Conservation (phyloP, 2,329 filamentous ascomycete species). For the Trichoderma sp. region DNA sequence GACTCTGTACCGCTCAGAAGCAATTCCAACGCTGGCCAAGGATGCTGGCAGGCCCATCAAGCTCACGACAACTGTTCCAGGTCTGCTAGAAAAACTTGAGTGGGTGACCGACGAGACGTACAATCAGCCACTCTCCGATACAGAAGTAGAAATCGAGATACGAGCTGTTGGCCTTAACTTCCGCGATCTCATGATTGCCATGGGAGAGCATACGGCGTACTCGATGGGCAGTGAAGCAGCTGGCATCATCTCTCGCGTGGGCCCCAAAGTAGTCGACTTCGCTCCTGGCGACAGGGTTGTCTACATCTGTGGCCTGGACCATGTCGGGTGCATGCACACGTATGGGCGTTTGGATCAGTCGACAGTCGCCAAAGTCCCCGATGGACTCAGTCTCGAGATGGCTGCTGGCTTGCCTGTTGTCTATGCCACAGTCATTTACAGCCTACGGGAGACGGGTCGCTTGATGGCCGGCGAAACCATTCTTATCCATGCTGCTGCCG, state of each 20-base stretch:
- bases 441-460: conserved; percentile 25
- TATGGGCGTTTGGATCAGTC: background rate
- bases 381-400: conserved; percentile 27
- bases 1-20: background rate
- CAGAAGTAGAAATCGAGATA: conserved; percentile 24
- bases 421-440: conserved; percentile 25
- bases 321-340: conserved; percentile 5
- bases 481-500: conserved; percentile 34
- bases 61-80: conserved; percentile 9
- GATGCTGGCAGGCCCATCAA: conserved; percentile 20
- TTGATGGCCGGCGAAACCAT: conserved; percentile 35
- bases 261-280: conserved; percentile 22
- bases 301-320: conserved; percentile 22
- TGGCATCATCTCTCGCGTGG: conserved; percentile 27
- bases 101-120: conserved; percentile 9
- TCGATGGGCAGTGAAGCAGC: conserved; percentile 24
- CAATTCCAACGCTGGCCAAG: conserved; percentile 5
- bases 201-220: conserved; percentile 20
- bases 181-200: conserved; percentile 26
- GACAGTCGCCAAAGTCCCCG: conserved; percentile 19
- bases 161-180: conserved; percentile 27
- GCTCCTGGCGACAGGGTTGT: conserved; percentile 28
- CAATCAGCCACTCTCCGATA: background rate
- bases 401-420: conserved; percentile 28
- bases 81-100: conserved; percentile 6